phyloP scores from a whole-genome alignment of 164 flowering plant species.

The Nymphaea thermarum region DNA sequence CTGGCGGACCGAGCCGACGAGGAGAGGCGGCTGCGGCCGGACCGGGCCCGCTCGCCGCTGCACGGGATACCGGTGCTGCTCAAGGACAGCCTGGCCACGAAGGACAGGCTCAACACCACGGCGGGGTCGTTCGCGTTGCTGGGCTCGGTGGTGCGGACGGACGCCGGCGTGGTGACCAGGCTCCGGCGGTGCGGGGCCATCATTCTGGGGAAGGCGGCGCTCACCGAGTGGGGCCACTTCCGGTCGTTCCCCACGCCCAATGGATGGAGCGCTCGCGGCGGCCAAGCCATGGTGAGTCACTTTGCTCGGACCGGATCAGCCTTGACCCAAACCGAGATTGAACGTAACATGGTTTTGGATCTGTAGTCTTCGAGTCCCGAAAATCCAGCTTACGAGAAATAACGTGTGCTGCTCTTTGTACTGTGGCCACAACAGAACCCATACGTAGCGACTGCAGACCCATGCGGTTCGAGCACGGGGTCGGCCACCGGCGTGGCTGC shows the following conservation, averaged over 20 bases:
- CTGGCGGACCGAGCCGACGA: conserved; percentile 33
- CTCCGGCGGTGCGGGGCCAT: conserved; percentile 24
- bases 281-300: conserved; percentile 15
- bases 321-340: not conserved
- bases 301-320: not conserved
- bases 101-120: conserved; percentile 9
- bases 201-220: conserved; percentile 29
- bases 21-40: not conserved
- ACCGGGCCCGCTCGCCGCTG: conserved; percentile 5
- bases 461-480: conserved; percentile 40
- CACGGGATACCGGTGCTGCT: conserved; percentile 45
- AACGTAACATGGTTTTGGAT: not conserved
- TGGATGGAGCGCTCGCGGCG: conserved; percentile 33
- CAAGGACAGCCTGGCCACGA: conserved; percentile 28
- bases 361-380: not conserved
- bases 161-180: conserved; percentile 26
- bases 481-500: conserved; percentile 29
- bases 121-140: conserved; percentile 31
- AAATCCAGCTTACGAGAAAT: too few relatives aligned
- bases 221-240: conserved; percentile 27
- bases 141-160: conserved; percentile 18
- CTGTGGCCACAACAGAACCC: conserved; percentile 17
- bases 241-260: conserved; percentile 12
- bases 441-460: conserved; percentile 12
- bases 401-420: not conserved